Percentiles rank a stretch among this genome's conserved stretches.
Conservation (phyloP, 2,329 filamentous ascomycete genomes). For the Amylocarpus encephaloides region DNA sequence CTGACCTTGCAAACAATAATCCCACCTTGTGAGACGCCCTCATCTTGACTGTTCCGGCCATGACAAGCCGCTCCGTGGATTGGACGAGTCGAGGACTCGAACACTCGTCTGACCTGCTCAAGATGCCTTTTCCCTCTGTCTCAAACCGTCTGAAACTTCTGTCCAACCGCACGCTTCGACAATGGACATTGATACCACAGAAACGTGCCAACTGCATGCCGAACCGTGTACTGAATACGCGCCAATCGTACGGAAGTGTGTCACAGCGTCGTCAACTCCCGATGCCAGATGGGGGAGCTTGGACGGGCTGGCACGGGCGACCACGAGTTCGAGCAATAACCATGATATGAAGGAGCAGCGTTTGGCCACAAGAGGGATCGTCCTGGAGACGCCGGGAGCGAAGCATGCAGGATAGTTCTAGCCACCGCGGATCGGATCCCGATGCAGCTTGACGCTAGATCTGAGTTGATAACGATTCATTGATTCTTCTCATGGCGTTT, state of each 20-base stretch:
- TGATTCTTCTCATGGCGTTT: constrained; percentile 1
- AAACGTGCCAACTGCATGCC: constrained; percentile 4
- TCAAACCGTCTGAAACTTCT: constrained; percentile 8
- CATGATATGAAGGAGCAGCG: constrained; percentile 4
- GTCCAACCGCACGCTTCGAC: constrained; percentile 4
- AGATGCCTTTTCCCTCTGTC: background rate
- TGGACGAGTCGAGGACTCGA: too few relatives aligned
- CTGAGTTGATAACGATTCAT: constrained; percentile 5
- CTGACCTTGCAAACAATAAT: constrained; percentile 10
- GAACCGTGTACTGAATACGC: background rate
- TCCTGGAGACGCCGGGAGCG: constrained; percentile 7
- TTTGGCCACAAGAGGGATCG: background rate
- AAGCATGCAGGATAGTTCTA: constrained; percentile 13
- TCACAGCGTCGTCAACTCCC: background rate
- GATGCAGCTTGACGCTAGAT: constrained; percentile 10
- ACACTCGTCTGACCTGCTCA: background rate
- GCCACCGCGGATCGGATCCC: constrained; percentile 15
- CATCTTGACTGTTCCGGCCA: background rate
- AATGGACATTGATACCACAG: background rate
- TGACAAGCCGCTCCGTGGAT: background rate
- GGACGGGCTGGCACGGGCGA: too few relatives aligned
- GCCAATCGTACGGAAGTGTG: background rate
- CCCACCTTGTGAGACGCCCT: constrained; percentile 6
- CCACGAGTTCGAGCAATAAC: too few relatives aligned
- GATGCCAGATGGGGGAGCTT: background rate